A percentile compares a stretch with the other conserved stretches of the same genome.
Conservation (phyloP, 1,284 basidiomycete species). For the Chalciporus sp. region DNA sequence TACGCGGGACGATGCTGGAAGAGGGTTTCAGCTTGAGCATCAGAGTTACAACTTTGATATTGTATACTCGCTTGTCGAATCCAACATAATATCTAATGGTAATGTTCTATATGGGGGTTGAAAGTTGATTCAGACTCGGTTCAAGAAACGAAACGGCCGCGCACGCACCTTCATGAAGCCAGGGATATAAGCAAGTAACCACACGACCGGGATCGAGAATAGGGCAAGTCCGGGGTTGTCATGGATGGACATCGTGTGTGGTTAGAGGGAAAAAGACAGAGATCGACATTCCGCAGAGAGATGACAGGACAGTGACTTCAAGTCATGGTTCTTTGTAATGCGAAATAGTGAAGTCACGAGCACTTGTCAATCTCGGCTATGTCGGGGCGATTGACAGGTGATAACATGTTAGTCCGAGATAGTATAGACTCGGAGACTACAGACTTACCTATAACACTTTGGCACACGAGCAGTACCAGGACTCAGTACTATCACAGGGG, state of each 20-base stretch:
- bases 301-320: no score
- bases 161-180: conserved; percentile 26
- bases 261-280: background rate
- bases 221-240: conserved; percentile 31
- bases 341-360: no score
- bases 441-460: no score
- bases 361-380: no score
- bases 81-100: conserved; percentile 33
- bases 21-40: background rate
- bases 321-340: no score
- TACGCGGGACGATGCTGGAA: conserved; percentile 35
- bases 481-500: no score
- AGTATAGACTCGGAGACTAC: no score
- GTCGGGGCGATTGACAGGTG: no score
- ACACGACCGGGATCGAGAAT: conserved; percentile 44
- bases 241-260: background rate
- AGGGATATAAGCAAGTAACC: conserved; percentile 40
- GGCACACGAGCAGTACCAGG: no score
- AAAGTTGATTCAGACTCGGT: background rate
- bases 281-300: no score
- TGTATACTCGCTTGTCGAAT: conserved; percentile 38
- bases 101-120: conserved; percentile 24
- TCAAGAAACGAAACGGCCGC: background rate
- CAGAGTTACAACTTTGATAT: background rate
- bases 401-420: no score